Evolutionary conservation across 352 stramenopile genomes (phyloP), one percentile per base, ranked within the genome.

Genomic region (Globisporangium alternatum): DNA sequence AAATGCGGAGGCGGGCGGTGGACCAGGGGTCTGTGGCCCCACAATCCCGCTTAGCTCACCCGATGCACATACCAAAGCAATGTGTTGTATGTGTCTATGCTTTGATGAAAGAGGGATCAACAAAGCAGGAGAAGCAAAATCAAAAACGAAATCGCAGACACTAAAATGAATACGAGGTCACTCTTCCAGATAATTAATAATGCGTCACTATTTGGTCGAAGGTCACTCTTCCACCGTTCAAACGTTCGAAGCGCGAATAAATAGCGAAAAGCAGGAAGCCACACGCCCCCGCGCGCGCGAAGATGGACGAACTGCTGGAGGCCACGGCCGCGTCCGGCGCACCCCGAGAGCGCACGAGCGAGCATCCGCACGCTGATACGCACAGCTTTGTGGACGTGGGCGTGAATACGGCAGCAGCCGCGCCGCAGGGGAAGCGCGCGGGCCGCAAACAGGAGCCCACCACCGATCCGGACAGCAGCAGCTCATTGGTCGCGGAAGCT

Each of bases 251-350:
- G 37, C 35, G 56, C 41, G 56, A 49, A 49, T 39, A 44, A 17
- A 33, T 12, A 58, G 44, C 31, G 28, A 61, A 13, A 56, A 30
- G 4, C 22, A 44, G 8, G 5, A 43, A 57, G 51, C 28, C 19
- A 22, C 7, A 10, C 41, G 17, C 41, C 41, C 41, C 41, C n/a
- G 31, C 49, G 5, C 60, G 68, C 22, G 39, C 10, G 7, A 51
- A 19, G 10, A 62, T 67, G 62, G 57, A 67, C 53, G 62, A 67
- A 37, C 55, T 68, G 67, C 65, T 62, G 41, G 60, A 74, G 39
- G 64, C 48, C 21, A 71, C 58, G 9, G 44, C 43, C 30, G 66
- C 69, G 51, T 43, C 53, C 15, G 21, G 33, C 41, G 30, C 44
- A 59, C 53, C 56, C 19, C 31, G 49, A 55, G 62, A 63, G 25